phyloP scores from a whole-genome alignment of 169 alveolate species.

The Eimeria praecox region DNA sequence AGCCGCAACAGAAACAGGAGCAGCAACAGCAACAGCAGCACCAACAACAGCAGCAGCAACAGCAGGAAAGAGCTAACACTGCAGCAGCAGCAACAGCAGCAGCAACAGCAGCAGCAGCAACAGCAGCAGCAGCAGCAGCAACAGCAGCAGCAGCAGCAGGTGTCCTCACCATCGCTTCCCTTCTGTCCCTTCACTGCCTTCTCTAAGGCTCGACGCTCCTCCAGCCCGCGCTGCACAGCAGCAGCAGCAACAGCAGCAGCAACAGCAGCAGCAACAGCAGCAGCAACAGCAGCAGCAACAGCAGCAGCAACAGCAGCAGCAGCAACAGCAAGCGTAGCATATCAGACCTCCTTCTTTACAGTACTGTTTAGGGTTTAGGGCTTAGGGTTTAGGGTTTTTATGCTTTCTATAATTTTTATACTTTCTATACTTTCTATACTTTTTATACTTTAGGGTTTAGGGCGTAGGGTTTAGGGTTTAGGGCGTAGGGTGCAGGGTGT shows the following conservation, averaged over 20 bases:
- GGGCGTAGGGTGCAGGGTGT: background rate
- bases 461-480: background rate
- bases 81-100: background rate
- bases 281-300: background rate
- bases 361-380: background rate
- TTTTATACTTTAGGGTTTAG: background rate
- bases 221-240: conserved; percentile 35
- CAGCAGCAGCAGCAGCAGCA: background rate
- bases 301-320: background rate
- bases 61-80: no score
- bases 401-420: no score
- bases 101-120: background rate
- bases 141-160: background rate
- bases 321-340: background rate
- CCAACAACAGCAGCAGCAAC: background rate
- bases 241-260: conserved; percentile 40
- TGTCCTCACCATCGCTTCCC: conserved; percentile 7
- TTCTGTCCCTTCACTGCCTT: conserved; percentile 55
- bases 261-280: conserved; percentile 33
- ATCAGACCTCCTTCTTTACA: background rate
- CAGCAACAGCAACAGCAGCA: background rate
- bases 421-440: no score
- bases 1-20: no score
- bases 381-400: background rate
- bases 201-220: conserved; percentile 1